Evolutionary conservation across 805 yeast genomes (phyloP), one percentile per base, ranked within the genome.

Genomic region (Huiozyma naganishii): DNA sequence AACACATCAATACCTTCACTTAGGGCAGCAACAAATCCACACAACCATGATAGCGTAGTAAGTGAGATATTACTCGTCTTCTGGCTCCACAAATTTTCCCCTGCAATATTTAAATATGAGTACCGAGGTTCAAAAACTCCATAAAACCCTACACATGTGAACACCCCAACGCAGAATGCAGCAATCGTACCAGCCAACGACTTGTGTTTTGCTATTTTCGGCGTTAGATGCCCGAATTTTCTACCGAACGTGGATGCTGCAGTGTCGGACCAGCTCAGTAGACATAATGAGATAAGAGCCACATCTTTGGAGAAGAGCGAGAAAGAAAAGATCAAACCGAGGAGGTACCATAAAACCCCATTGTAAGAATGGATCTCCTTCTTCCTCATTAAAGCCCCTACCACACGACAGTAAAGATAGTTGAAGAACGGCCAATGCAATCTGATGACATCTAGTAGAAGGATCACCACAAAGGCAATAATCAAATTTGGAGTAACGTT

Each of bases 231-330:
- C 7, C 97, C 97, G 61, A 67, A 90, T 44, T 74, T 75, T 51
- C 98, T 73, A 35, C 98, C 98, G 57, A 89, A 66, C 0, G 96
- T 86, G 3, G 96, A 86, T 2, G 98, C 98, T 2, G 97, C 90
- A 7, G 97, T 87, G 59, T 92, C 98, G 5, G 95, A 88, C 97
- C 97, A 92, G 57, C 96, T 84, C 49, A 92, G 73, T 41, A 90
- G 68, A 50, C 88, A 70, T 3, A 88, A 78, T 23, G 95, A 71
- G 68, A 87, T 71, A 28, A 89, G 68, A 0, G 81, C 71, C 40
- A 92, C 79, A 56, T 92, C 98, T 64, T 87, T 86, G 10, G 90
- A 79, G 54, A 78, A 81, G 23, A 78, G 62, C 1, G 71, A 48
- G 55, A 88, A 84, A 7, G 88, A 86, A 49, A 86, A 66, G 27